phyloP scores from a whole-genome alignment of 371 early-diverging fungal genomes.

The Homolaphlyctis polyrhiza region DNA sequence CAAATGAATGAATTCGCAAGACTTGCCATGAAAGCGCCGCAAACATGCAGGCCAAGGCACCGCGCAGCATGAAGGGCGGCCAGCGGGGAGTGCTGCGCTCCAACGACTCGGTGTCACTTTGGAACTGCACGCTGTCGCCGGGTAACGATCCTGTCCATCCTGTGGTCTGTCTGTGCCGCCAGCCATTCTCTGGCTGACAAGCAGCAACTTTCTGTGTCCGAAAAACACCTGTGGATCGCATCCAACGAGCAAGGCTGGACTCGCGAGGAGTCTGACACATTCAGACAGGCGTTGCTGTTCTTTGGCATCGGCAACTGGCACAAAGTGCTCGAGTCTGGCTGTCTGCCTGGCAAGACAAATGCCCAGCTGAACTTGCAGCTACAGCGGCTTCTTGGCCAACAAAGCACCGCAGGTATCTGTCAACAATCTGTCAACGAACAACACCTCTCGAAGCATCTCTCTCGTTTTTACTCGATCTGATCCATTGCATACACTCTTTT shows the following conservation, averaged over 20 bases:
- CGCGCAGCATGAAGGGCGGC: slow-evolving; percentile 83
- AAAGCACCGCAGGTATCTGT: neutral
- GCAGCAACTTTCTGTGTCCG: no score
- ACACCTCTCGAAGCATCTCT: neutral
- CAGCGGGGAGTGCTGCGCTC: slow-evolving; percentile 84
- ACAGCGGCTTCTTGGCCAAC: neutral
- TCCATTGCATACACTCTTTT: no score
- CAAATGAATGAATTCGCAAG: no score
- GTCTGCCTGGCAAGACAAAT: neutral
- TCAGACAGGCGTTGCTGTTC: slow-evolving; percentile 78
- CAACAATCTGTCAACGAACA: neutral
- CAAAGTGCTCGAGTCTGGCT: slow-evolving; percentile 74
- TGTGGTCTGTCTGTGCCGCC: neutral
- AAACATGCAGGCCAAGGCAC: slow-evolving; percentile 30
- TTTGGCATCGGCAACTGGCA: slow-evolving; percentile 94
- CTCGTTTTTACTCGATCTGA: no score
- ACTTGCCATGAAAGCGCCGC: no score
- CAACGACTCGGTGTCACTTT: slow-evolving; percentile 84
- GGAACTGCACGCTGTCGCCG: slow-evolving; percentile 90
- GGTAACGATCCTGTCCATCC: slow-evolving; percentile 32
- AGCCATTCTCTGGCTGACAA: no score
- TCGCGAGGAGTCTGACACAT: slow-evolving; percentile 70
- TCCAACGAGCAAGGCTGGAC: slow-evolving; percentile 80
- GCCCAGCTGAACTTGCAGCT: neutral
- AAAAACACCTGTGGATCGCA: no score